These are phyloP conservation scores for Liriodendron chinense DNA, from an alignment of 164 flowering plant genomes.

Conservation along the genomic window DNA sequence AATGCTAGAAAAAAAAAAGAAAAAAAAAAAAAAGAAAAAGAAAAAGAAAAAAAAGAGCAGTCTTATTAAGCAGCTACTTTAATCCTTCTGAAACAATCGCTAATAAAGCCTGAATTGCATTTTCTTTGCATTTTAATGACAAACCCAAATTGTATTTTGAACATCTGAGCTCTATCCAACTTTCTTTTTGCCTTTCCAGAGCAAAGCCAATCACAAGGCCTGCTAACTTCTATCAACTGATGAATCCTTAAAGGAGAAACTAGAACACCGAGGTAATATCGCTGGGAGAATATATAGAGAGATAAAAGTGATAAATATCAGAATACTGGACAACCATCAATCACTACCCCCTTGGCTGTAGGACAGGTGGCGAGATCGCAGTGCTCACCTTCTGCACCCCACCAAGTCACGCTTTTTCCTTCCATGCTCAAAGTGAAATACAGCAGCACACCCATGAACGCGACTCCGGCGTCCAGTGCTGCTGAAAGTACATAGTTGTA, in stretches of 20 bases:
- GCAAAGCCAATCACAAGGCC: background rate
- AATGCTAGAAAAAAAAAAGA: too few relatives aligned
- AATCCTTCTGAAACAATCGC: too few relatives aligned
- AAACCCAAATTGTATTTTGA: background rate
- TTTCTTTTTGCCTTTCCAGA: background rate
- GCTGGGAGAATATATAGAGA: too few relatives aligned
- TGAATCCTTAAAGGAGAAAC: background rate
- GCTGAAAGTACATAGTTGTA: constrained; percentile 90
- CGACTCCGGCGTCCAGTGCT: constrained; percentile 89
- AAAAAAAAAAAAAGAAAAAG: too few relatives aligned
- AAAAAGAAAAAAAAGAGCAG: too few relatives aligned
- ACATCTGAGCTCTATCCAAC: background rate
- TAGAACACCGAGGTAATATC: too few relatives aligned
- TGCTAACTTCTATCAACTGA: background rate
- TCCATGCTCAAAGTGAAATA: constrained; percentile 67
- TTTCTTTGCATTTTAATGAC: too few relatives aligned
- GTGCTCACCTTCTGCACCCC: constrained; percentile 82
- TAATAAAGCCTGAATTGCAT: too few relatives aligned
- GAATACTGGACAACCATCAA: constrained; percentile 55
- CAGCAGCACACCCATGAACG: constrained; percentile 78
- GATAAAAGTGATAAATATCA: background rate
- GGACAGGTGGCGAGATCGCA: constrained; percentile 77
- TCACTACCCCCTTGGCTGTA: constrained; percentile 65
- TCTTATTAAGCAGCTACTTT: too few relatives aligned
- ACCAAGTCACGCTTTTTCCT: constrained; percentile 52